Percentiles rank a stretch among this genome's conserved stretches.
Evolutionary conservation across 345 rosid species (phyloP).

Genomic region (Salix dunnii): DNA sequence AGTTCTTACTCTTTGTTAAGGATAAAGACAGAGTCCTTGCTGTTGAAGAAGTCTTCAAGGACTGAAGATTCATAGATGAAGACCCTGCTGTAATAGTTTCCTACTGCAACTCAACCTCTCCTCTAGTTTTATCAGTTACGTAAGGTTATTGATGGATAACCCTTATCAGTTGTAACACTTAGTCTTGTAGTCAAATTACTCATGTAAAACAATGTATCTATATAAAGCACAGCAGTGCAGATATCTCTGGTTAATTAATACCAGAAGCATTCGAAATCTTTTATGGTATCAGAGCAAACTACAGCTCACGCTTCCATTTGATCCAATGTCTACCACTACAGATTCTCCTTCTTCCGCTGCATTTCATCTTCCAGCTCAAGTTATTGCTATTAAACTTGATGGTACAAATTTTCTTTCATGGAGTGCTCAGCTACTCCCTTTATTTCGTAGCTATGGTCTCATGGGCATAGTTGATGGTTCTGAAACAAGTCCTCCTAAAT

Average conservation of each 20-base stretch:
- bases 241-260: not conserved
- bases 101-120: too few relatives aligned
- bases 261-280: not conserved
- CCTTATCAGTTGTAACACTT: too few relatives aligned
- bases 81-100: too few relatives aligned
- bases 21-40: too few relatives aligned
- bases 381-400: not conserved
- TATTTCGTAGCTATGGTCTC: not conserved
- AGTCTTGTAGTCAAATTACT: too few relatives aligned
- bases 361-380: not conserved
- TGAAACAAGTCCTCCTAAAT: rapidly evolving
- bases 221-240: not conserved
- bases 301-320: not conserved
- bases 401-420: not conserved
- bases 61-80: too few relatives aligned
- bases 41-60: too few relatives aligned
- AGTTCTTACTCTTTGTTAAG: too few relatives aligned
- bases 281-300: not conserved
- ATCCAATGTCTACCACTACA: not conserved
- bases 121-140: too few relatives aligned
- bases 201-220: too few relatives aligned
- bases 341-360: not conserved
- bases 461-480: too few relatives aligned
- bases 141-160: too few relatives aligned
- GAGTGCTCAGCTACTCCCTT: not conserved